Evolutionary conservation across 495 filamentous ascomycete genomes (phyloP).

Genomic region (Aspergillus wentii): DNA sequence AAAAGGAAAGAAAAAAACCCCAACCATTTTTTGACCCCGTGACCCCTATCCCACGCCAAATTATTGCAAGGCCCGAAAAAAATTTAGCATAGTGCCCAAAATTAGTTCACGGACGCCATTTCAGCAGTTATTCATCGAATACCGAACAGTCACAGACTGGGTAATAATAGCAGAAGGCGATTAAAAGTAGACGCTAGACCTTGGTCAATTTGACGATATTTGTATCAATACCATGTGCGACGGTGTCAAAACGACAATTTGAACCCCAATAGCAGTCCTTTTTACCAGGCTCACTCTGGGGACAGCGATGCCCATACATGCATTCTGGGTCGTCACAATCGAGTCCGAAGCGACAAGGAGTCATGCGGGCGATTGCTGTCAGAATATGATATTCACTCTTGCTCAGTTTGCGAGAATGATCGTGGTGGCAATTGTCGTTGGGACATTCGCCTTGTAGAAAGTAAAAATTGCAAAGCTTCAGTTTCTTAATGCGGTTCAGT

Average conservation of each 20-base stretch:
- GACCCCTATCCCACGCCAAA: too few relatives aligned
- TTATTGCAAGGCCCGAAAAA: too few relatives aligned
- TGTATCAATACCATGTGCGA: conserved; percentile 47
- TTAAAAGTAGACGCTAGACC: conserved; percentile 32
- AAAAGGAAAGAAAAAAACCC: too few relatives aligned
- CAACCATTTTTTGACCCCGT: too few relatives aligned
- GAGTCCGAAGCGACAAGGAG: conserved; percentile 69
- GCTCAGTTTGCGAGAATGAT: conserved; percentile 66
- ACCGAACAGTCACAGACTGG: too few relatives aligned
- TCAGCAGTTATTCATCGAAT: too few relatives aligned
- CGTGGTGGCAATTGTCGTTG: conserved; percentile 67
- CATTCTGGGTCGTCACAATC: conserved; percentile 72
- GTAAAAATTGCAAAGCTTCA: conserved; percentile 84
- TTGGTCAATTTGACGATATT: conserved; percentile 50
- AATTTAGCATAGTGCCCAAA: too few relatives aligned
- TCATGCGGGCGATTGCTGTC: conserved; percentile 67
- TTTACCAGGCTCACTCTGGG: conserved; percentile 41
- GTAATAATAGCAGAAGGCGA: conserved; percentile 2
- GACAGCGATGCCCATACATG: conserved; percentile 74
- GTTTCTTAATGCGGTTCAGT: conserved; percentile 54
- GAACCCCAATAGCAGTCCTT: conserved; percentile 49
- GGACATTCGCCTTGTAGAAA: conserved; percentile 72
- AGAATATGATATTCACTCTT: conserved; percentile 63
- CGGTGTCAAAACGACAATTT: conserved; percentile 45
- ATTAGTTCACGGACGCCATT: too few relatives aligned